Conservation (phyloP, 805 yeast species). For the Kluyveromyces dobzhanskii region DNA sequence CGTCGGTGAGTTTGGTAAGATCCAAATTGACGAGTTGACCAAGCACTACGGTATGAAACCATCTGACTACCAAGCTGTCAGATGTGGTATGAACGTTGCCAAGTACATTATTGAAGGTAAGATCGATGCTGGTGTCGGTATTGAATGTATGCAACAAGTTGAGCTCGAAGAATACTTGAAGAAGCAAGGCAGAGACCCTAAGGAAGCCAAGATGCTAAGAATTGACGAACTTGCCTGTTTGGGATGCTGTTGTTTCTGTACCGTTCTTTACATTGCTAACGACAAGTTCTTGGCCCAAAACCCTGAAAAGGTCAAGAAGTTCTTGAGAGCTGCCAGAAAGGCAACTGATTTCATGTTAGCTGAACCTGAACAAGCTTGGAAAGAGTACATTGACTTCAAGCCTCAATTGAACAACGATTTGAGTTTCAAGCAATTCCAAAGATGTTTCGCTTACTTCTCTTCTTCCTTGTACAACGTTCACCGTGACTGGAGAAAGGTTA, state of each 20-base stretch:
- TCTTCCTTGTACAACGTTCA: constrained; percentile 44
- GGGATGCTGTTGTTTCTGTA: constrained; percentile 54
- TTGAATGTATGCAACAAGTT: constrained; percentile 52
- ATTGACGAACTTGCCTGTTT: constrained; percentile 47
- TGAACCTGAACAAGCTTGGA: constrained; percentile 39
- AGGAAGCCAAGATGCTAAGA: constrained; percentile 47
- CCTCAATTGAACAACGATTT: constrained; percentile 37
- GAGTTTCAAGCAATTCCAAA: constrained; percentile 39
- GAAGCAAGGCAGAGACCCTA: constrained; percentile 34
- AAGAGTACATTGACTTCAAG: constrained; percentile 38
- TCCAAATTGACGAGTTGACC: constrained; percentile 48
- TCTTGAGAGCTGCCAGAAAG: constrained; percentile 41
- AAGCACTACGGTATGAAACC: constrained; percentile 50
- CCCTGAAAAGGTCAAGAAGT: constrained; percentile 38
- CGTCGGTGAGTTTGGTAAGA: constrained; percentile 53
- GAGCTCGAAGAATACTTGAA: constrained; percentile 44
- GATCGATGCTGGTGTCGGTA: constrained; percentile 51
- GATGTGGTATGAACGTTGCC: constrained; percentile 55
- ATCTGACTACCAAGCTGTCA: constrained; percentile 46
- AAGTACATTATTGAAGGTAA: constrained; percentile 46
- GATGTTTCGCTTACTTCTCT: constrained; percentile 49
- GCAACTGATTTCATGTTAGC: constrained; percentile 42
- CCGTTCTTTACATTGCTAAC: constrained; percentile 45
- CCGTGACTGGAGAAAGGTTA: constrained; percentile 51
- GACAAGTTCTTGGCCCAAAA: constrained; percentile 40